phyloP scores from a whole-genome alignment of 257 asterid species.

The Solanum ossicruentum region DNA sequence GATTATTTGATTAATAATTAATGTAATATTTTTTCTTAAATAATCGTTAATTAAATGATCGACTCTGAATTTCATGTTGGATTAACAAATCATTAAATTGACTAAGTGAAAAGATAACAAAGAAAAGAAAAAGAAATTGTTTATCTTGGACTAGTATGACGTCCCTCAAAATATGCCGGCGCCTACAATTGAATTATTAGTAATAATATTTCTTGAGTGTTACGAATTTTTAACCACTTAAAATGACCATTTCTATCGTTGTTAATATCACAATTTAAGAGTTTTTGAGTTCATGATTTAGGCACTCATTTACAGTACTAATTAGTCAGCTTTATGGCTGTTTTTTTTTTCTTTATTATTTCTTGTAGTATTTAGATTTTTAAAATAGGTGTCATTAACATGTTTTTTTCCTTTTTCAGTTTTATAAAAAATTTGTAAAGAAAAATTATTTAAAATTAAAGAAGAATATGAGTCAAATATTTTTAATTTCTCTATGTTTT shows the following conservation, averaged over 20 bases:
- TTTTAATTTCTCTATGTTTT: background rate
- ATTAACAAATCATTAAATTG: background rate
- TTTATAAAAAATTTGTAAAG: background rate
- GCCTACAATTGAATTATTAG: background rate
- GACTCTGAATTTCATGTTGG: too few species aligned
- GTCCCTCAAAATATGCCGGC: background rate
- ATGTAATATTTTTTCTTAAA: too few species aligned
- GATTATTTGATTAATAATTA: too few species aligned
- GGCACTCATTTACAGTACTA: background rate
- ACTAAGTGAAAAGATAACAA: background rate
- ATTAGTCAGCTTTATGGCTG: background rate
- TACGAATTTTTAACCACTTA: background rate
- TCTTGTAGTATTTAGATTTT: background rate
- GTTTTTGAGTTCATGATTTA: background rate
- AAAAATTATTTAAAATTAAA: background rate
- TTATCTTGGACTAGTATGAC: background rate
- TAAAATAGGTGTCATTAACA: background rate
- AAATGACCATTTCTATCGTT: background rate
- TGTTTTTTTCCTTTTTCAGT: background rate
- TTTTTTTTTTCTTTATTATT: background rate
- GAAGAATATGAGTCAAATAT: background rate
- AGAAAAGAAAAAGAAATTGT: background rate
- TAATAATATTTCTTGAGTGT: background rate
- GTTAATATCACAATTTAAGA: background rate
- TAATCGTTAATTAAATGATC: too few species aligned